These are phyloP conservation scores for Calophaca sinica DNA, from an alignment of 306 rosid species.

Conservation along the genomic window DNA sequence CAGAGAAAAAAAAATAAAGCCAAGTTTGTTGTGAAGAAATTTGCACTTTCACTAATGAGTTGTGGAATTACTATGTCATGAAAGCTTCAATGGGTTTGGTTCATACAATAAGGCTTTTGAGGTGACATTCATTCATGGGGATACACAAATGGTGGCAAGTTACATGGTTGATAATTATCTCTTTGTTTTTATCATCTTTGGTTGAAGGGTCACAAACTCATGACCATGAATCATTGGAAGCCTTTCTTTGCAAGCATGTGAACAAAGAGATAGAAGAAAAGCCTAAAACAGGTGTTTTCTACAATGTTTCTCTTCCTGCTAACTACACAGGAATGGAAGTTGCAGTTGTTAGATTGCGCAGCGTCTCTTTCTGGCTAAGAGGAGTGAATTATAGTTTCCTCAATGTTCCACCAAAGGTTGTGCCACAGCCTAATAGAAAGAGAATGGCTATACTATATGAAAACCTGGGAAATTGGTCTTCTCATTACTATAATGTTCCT, in stretches of 20 bases:
- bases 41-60: constrained; percentile 32
- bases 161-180: constrained; percentile 53
- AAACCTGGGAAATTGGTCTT: constrained; percentile 86
- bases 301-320: constrained; percentile 68
- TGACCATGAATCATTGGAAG: constrained; percentile 56
- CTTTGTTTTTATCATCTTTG: constrained; percentile 47
- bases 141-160: constrained; percentile 54
- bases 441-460: constrained; percentile 70
- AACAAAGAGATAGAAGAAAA: constrained; percentile 33
- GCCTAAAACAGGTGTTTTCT: constrained; percentile 63
- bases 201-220: constrained; percentile 39
- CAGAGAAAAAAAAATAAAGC: neutral
- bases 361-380: constrained; percentile 56
- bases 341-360: constrained; percentile 61
- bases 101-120: constrained; percentile 22
- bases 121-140: constrained; percentile 59
- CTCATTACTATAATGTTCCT: constrained; percentile 63
- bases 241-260: constrained; percentile 55
- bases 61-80: constrained; percentile 35
- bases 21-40: constrained; percentile 18
- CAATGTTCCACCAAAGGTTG: constrained; percentile 62
- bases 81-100: constrained; percentile 54
- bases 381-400: constrained; percentile 63
- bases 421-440: constrained; percentile 52
- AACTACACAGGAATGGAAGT: constrained; percentile 74